Evolutionary conservation across 805 yeast species (phyloP), one percentile per base, ranked within the genome.

Genomic region (Candida mattraensis): DNA sequence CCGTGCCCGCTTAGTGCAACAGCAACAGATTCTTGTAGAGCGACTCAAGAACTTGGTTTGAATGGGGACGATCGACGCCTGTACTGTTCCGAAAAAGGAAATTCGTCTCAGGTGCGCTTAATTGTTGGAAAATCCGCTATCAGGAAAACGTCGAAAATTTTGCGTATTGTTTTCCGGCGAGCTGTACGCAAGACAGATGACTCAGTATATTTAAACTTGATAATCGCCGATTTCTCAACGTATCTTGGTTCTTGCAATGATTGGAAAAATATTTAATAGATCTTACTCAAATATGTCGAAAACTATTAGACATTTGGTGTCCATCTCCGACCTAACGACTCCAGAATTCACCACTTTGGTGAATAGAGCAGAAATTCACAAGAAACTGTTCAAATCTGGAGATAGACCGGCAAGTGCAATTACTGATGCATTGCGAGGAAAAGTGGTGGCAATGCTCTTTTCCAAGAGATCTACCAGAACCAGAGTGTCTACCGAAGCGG

Each of bases 401-500:
- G 61, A 72, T 33, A 57, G 64, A 17, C 52, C 60, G 8, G 50
- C 68, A 2, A 54, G 66, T n/a, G 56, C 53, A 31, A 52, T 56
- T 12, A 59, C 68, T 42, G 70, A 68, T 37, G 68, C 87, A 36
- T 65, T 93, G 32, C 63, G 76, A 24, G 98, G 97, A 2, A 86
- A 81, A 60, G 75, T 91, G 3, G 80, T 87, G 17, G 87, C 97
- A 0, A 63, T 93, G 53, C 60, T 93, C 28, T 93, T 93, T 63
- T 75, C 87, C 39, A 93, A 93, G 60, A 79, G 99, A 62, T 87
- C 96, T 5, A 93, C 99, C 16, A 76, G 99, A 63, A 93, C 99
- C 16, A 79, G 99, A 63, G 77, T 93, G 24, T 87, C 96, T 16
- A 73, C 89, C 8, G 99, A 93, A 60, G 97, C 95, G 33, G 99